Evolutionary conservation across 495 filamentous ascomycete genomes (phyloP).

Genomic region (Talaromyces ruber): DNA sequence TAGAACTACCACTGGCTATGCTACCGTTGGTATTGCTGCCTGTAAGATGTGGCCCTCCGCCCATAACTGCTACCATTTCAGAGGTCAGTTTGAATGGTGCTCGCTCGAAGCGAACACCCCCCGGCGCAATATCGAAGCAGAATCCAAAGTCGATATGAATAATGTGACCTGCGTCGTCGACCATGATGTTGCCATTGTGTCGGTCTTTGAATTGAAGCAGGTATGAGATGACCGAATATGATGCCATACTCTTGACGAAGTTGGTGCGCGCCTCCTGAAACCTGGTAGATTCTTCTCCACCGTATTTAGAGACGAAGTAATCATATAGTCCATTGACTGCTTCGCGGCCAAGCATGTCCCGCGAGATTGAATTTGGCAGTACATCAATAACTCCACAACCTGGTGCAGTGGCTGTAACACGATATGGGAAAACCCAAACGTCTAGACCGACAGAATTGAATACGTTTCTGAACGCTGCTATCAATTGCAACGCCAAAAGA

Average conservation of each 20-base stretch:
- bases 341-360: constrained; percentile 97
- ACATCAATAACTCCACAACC: constrained; percentile 98
- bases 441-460: constrained; percentile 91
- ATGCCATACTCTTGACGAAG: constrained; percentile 99
- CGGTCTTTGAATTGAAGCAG: constrained; percentile 98
- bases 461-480: constrained; percentile 92
- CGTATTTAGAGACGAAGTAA: constrained; percentile 96
- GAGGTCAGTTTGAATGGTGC: constrained; percentile 96
- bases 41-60: constrained; percentile 47
- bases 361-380: constrained; percentile 91
- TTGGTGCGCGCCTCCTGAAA: constrained; percentile 96
- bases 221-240: constrained; percentile 98
- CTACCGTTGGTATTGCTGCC: constrained; percentile 16
- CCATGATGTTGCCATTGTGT: constrained; percentile 99
- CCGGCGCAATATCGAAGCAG: constrained; percentile 97
- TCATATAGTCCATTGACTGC: constrained; percentile 97
- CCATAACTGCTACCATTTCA: constrained; percentile 99
- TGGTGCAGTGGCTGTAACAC: constrained; percentile 95
- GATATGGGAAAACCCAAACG: constrained; percentile 94
- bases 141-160: constrained; percentile 99
- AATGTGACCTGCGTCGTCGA: constrained; percentile 93
- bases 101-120: constrained; percentile 92
- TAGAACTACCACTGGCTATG: not conserved
- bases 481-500: constrained; percentile 93
- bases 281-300: constrained; percentile 82